Evolutionary conservation across 306 rosid genomes (phyloP), one percentile per base, ranked within the genome.

Genomic region (Canavalia gladiata): DNA sequence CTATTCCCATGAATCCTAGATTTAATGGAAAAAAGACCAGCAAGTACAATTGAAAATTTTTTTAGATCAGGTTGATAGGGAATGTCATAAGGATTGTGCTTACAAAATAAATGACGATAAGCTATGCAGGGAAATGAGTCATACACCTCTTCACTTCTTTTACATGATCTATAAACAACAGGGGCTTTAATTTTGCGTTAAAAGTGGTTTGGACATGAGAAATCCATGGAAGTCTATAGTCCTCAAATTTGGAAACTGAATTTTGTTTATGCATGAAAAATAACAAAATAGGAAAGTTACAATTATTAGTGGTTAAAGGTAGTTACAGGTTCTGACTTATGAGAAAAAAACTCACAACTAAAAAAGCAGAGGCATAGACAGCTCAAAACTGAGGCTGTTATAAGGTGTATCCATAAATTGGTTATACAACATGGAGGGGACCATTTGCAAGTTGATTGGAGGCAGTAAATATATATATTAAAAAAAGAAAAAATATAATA

Each of bases 191-290:
- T 85, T 85, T 63, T 81, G 77, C 76, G 79, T 77, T 42, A 35
- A 74, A 78, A 83, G 80, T 74, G 67, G 77, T 72, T 85, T 47
- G 54, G 35, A 46, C 86, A 86, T 86, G 86, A 78, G 76, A 66
- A 79, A 73, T 31, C 78, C 64, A 71, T 84, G 85, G 65, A 37
- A 66, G 70, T 74, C 75, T 66, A 43, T 18, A 69, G 49, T 4
- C 60, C 47, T 55, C 25, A 75, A 18, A 72, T 81, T 54, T 7
- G 18, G 68, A 74, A 85, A 79, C 3, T 74, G 47, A 82, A 77
- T 68, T 55, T 33, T 18, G 31, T 51, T 59, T 7, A 50, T 70
- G 30, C 30, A 55, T 9, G 72, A 8, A 41, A 4, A 68, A 72
- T 8, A 68, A 55, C 45, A 46, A 60, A 42, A 31, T 11, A 25